Evolutionary conservation across 495 filamentous ascomycete species (phyloP).

Genomic region (Evernia prunastri): DNA sequence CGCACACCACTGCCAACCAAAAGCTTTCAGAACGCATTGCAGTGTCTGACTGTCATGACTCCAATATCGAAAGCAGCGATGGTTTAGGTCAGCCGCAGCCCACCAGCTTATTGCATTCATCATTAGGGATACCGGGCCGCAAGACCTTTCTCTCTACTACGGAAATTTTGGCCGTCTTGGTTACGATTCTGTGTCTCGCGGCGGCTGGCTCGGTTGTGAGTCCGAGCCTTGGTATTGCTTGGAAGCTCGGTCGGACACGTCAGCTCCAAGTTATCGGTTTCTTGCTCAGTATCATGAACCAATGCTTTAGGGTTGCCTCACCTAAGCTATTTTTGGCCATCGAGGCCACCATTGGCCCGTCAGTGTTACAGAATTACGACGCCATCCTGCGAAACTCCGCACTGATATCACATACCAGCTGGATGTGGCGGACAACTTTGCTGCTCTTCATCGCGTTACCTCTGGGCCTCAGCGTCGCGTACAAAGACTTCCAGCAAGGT

Average conservation of each 20-base stretch:
- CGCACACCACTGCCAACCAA: too few species aligned
- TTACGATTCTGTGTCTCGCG: neutral
- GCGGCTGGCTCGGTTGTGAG: neutral
- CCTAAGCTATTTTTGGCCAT: conserved; percentile 7
- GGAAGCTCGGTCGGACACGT: neutral
- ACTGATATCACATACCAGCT: neutral
- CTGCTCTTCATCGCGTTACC: conserved; percentile 2
- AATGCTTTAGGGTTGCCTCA: neutral
- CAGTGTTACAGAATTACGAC: conserved; percentile 14
- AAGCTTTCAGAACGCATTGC: too few species aligned
- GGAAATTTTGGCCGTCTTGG: neutral
- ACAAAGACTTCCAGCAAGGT: conserved; percentile 13
- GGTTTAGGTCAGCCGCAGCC: too few species aligned
- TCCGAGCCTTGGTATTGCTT: conserved; percentile 6
- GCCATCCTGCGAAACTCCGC: conserved; percentile 6
- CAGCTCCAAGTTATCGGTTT: conserved; percentile 4
- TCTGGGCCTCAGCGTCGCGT: conserved; percentile 10
- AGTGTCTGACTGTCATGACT: too few species aligned
- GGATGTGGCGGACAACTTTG: conserved; percentile 7
- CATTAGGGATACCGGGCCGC: too few species aligned
- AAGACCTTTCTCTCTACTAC: too few species aligned
- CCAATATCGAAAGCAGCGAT: too few species aligned
- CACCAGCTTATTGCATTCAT: too few species aligned
- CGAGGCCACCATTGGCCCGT: conserved; percentile 2
- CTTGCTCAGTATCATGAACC: conserved; percentile 16